Base-by-base conservation (phyloP, 2,329 filamentous ascomycete genomes). In the Amesomyces nigricolor region DNA sequence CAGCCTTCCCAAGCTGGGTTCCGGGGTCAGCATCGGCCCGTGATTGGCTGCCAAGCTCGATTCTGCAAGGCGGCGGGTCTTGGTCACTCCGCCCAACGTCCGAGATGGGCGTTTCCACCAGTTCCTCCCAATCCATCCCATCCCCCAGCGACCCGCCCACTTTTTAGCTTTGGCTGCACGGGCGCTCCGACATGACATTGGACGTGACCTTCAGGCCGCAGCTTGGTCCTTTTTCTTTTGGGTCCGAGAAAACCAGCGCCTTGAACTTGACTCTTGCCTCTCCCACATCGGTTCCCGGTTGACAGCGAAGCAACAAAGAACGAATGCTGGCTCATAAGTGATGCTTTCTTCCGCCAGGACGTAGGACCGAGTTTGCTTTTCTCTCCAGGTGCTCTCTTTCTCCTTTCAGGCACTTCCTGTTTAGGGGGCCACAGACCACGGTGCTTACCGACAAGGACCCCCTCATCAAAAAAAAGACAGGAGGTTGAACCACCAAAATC, bases 401-500 rank as follows among this genome's bases (percentile, higher is more conserved):
- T 49, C 45, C 37, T 26, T 54, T 46, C 45, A 47, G 53, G 45
- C 50, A 45, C 51, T 46, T 47, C 42, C 50, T 35, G 38, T 39
- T 54, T 49, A 16, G 17, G 58, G 30, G 22, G 22, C 22, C 22
- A 26, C 22, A 26, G 22, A 26, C 40, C 54, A 40, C 43, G 26
- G n/a, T 17, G 55, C 14, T 46, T 17, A 52, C 54, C 55, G 62
- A 61, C 62, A 53, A 51, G 63, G 61, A 50, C 43, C 57, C 56
- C 53, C 58, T 46, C 46, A 52, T 58, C 44, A 48, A 47, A 35
- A 51, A 52, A 61, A 61, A 61, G 68, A 66, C 63, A 66, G 67
- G 72, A 72, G 71, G 71, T 62, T 60, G 57, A 65, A 61, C 63
- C 64, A 49, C 47, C 62, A 66, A 64, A 60, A 53, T 51, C 60